Base-by-base conservation (phyloP, 1,284 basidiomycete genomes). In the Fomitopsis pinicola region DNA sequence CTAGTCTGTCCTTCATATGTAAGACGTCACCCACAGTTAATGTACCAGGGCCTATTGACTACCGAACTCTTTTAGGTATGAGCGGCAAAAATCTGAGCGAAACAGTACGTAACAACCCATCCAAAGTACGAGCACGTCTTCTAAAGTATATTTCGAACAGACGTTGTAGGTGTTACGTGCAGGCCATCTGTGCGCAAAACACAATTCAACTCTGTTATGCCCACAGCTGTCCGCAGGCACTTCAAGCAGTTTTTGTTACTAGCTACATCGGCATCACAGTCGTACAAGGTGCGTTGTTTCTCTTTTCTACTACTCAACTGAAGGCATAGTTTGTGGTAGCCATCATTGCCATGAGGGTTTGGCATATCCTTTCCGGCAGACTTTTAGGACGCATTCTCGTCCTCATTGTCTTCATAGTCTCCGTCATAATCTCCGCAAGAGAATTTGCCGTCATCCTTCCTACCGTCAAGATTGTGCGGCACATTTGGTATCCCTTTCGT, bases 311-410 rank as follows among this genome's bases (percentile, higher is more conserved):
- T 22, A 26, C 19, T 38, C 28, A 30, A 7, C 28, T 3, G n/a
- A 3, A 10, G 44, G 19, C 40, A 45, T 5, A 17, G n/a, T n/a
- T 22, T 3, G 1, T 12, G 10, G 26, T 36, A 72, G 71, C 63
- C 1, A 67, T 72, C 54, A 67, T 72, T 44, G 64, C 70, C 50
- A 60, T 72, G 15, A 67, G 71, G 8, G 66, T 71, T 35, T 72
- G 71, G 67, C 69, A 71, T 55, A 68, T 72, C 58, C 70, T 65
- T 52, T 66, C 68, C 8, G 66, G 64, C 44, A 62, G 59, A 44
- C 45, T 15, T 9, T 3, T 65, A 17, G 59, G 53, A 1, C 68
- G 70, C 26, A n/a, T 55, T 0, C 38, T 66, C 38, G 56, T 68
- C 46, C 56, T 66, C 50, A 59, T 52, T 30, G 60, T 60, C 48